Base-by-base conservation (phyloP, 257 asterid species). In the Primulina huaijiensis region DNA sequence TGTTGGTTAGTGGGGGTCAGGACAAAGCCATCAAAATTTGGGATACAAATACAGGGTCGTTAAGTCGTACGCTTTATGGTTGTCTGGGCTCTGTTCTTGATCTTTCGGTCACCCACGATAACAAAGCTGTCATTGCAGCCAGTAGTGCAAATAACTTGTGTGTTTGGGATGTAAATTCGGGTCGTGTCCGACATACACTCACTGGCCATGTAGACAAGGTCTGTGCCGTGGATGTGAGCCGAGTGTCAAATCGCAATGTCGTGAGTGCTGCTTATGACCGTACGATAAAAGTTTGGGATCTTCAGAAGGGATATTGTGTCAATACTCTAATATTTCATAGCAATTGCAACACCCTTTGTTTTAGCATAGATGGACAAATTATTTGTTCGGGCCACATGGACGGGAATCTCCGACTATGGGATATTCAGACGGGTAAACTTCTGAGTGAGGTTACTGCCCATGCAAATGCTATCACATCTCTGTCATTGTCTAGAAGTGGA, bases 231-330 rank as follows among this genome's bases (percentile, higher is more conserved):
- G 99, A 93, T 68, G 91, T 82, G 3, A 88, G 92, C 82, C 87
- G 81, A 80, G 79, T 86, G 66, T 90, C 99, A 1, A 82, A 79
- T 30, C 96, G 96, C 21, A 74, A 73, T 72, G 90, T 88, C 9
- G 95, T 85, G 43, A 93, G 97, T 70, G 88, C 97, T 40, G 96
- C 96, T 16, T 88, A 93, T 83, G 99, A 93, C 67, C 94, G 95
- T 19, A 93, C 99, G 0, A 93, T 93, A 20, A 93, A 93, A 81
- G 87, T 93, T 55, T 93, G 99, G 99, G 97, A 93, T 79, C 88
- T 93, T 75, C 89, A 84, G 78, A 90, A 80, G 57, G 99, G 99
- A 58, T 93, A 87, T 68, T 87, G 96, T 65, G 84, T 77, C 17
- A 93, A 84, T 73, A 90, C 97, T 6, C 83, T 90, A 61, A 69